Evolutionary conservation across 1,284 basidiomycete species (phyloP), one percentile per base, ranked within the genome.

Genomic region (Trichosporon sp.): DNA sequence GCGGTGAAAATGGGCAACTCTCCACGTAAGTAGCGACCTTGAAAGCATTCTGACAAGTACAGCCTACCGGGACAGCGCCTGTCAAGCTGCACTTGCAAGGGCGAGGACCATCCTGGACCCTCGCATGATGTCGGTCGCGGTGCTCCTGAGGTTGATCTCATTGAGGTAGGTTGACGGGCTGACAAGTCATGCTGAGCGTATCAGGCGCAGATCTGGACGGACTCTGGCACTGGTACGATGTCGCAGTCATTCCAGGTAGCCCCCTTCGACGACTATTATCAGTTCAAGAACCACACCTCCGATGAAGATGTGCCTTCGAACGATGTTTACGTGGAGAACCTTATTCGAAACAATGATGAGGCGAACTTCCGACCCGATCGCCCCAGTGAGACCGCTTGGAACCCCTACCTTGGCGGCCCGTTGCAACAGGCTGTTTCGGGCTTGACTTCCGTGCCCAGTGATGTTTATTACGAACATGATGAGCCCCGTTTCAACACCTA

Each of bases 361-460:
- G 29, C 27, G 7, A 60, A 60, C 18, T 60, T 60, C 27, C 27
- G 56, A n/a, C 56, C 56, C 27, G 56, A 60, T 31, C 56, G 56
- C 56, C 56, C 56, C 0, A n/a, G 56, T 29, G 56, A 60, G 12
- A 86, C 87, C 0, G 84, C 91, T 68, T 87, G 86, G 77, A 95
- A 95, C 80, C 69, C 83, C 7, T 96, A 95, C 82, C 87, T 85
- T 66, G 94, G 93, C 27, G 91, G 91, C 29, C 78, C 84, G 13
- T 92, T 87, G 77, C 94, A 97, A 80, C 91, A 96, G 81, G 91
- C 92, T 18, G 79, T 90, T n/a, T 92, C 90, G 5, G 88, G 87
- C 8, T 75, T 93, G 67, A 86, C 87, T 6, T 85, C 86, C 71
- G 85, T 81, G 25, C 72, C 90, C 68, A 84, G 87, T 72, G 85